Conservation (phyloP, 164 flowering plant species). For the Vitis rupestris region DNA sequence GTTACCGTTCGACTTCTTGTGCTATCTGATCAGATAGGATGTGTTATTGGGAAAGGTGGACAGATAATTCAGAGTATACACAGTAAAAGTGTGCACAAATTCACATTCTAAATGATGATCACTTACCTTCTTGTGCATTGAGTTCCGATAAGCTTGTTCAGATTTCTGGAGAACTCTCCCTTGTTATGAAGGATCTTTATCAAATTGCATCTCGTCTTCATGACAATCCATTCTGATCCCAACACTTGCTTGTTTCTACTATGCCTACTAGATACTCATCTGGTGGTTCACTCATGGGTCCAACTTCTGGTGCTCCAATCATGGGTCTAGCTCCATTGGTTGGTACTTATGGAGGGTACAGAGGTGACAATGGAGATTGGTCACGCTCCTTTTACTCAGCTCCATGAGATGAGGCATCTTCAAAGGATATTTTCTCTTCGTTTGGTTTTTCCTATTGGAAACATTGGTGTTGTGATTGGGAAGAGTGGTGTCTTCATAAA, state of each 20-base stretch:
- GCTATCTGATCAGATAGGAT: slow-evolving; percentile 76
- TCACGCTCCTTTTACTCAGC: slow-evolving; percentile 58
- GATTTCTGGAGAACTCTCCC: slow-evolving; percentile 67
- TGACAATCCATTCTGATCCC: slow-evolving; percentile 87
- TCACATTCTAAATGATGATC: slow-evolving; percentile 62
- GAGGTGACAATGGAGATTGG: slow-evolving; percentile 72
- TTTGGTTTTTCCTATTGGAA: slow-evolving; percentile 68
- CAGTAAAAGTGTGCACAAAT: slow-evolving; percentile 83
- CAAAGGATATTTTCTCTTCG: slow-evolving; percentile 80
- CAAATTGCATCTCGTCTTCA: slow-evolving; percentile 76
- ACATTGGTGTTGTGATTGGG: slow-evolving; percentile 90
- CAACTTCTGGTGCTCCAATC: slow-evolving; percentile 57
- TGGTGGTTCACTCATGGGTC: slow-evolving; percentile 53
- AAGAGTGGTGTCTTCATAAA: slow-evolving; percentile 84
- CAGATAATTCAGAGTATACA: slow-evolving; percentile 84
- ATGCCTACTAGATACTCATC: slow-evolving; percentile 43
- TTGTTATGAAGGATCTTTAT: slow-evolving; percentile 69
- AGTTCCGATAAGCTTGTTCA: slow-evolving; percentile 77
- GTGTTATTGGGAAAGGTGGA: slow-evolving; percentile 60
- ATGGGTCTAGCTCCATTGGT: slow-evolving; percentile 74
- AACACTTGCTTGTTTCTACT: slow-evolving; percentile 68
- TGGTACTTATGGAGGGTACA: slow-evolving; percentile 79
- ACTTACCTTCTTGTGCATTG: slow-evolving; percentile 54
- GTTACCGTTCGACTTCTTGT: slow-evolving; percentile 78
- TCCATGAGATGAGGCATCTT: slow-evolving; percentile 64